phyloP scores from a whole-genome alignment of 2,329 filamentous ascomycete genomes.

The Scedosporium dehoogii region DNA sequence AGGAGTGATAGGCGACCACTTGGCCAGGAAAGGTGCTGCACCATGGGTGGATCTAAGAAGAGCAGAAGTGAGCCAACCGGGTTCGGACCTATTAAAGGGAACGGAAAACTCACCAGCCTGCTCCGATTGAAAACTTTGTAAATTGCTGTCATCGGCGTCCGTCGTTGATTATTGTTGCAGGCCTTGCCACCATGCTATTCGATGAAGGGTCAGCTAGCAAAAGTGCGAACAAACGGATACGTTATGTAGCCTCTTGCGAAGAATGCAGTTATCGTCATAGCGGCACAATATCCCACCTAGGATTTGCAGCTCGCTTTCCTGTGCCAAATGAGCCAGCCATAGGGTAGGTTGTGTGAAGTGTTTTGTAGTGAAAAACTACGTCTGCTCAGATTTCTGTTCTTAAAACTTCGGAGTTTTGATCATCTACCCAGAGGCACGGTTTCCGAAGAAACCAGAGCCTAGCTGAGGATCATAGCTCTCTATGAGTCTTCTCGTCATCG shows the following conservation, averaged over 20 bases:
- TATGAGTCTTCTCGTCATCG: slow-evolving; percentile 9
- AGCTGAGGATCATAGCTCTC: slow-evolving; percentile 8
- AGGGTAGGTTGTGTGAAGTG: background rate
- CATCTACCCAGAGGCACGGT: slow-evolving; percentile 1
- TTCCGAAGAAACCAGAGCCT: slow-evolving; percentile 6
- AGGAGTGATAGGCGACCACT: background rate
- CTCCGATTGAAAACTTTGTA: slow-evolving; percentile 47
- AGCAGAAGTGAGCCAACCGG: background rate
- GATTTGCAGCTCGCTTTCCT: background rate
- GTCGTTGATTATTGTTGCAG: background rate
- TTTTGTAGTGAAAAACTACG: slow-evolving; percentile 4
- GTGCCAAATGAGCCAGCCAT: slow-evolving; percentile 2
- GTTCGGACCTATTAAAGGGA: too few species aligned
- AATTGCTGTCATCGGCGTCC: slow-evolving; percentile 18
- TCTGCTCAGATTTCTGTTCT: slow-evolving; percentile 45
- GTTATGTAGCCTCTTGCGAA: slow-evolving; percentile 1
- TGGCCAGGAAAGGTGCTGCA: background rate
- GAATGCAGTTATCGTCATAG: background rate
- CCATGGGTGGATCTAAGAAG: background rate
- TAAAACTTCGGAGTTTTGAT: slow-evolving; percentile 11
- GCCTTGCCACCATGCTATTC: background rate
- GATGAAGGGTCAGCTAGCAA: background rate
- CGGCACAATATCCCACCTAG: slow-evolving; percentile 5
- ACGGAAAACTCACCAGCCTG: slow-evolving; percentile 21
- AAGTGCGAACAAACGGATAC: background rate